Evolutionary conservation across 2,329 filamentous ascomycete species (phyloP), one percentile per base, ranked within the genome.

Genomic region (Neopestalotiopsis sp.): DNA sequence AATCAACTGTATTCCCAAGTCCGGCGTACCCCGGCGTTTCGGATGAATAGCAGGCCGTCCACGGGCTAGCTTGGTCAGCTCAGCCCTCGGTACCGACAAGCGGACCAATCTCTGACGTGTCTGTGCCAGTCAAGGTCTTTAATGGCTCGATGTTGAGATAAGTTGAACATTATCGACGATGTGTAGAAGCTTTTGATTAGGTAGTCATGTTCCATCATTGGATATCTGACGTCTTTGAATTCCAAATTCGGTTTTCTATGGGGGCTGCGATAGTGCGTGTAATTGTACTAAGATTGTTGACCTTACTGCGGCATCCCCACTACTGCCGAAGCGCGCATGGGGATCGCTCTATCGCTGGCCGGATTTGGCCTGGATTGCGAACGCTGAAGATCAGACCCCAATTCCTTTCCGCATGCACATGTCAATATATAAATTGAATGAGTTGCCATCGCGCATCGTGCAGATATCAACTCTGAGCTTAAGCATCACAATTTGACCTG

Each of bases 31-130:
- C 45, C 17, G 45, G 45, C 45, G 1, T 53, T 53, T 53, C 57
- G 57, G 57, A 59, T 24, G 57, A 59, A 59, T 24, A 30, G n/a
- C 57, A 59, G 30, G 24, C 57, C 57, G 57, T 24, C 24, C 13
- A 13, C 24, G 24, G 49, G 10, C 10, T 30, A 12, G 9, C 30
- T 59, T 59, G n/a, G 57, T 59, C 57, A 59, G 57, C 57, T 10
- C 17, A 32, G 24, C 24, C 6, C 14, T 53, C 45, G 45, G 45
- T 9, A 53, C 45, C 45, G 45, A 53, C 7, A n/a, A 9, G 45
- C 45, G 45, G 45, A 17, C 20, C 45, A 53, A n/a, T 53, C 14
- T 9, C 3, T 24, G n/a, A 7, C 14, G 45, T 53, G 45, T 17
- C n/a, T 5, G n/a, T 17, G 45, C n/a, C 4, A 53, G 5, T 53